Conservation (phyloP, 2,329 filamentous ascomycete genomes). For the Mariannaea sp. region DNA sequence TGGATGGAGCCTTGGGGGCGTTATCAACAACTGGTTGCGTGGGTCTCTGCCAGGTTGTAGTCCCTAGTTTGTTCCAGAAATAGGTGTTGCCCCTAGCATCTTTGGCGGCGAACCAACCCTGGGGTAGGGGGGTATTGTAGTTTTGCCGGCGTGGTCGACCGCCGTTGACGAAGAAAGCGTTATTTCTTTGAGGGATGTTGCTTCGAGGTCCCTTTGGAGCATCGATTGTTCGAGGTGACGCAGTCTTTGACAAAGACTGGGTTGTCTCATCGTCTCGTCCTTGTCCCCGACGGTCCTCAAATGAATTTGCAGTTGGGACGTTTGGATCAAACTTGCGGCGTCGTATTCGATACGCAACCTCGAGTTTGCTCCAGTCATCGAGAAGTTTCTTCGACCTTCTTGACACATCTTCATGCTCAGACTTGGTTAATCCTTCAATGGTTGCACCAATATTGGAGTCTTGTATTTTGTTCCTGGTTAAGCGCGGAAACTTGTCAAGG, state of each 20-base stretch:
- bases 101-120: constrained; percentile 83
- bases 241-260: constrained; percentile 47
- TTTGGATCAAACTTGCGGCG: constrained; percentile 83
- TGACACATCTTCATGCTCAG: constrained; percentile 75
- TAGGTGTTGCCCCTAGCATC: constrained; percentile 75
- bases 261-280: constrained; percentile 48
- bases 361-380: constrained; percentile 85
- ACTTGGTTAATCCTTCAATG: constrained; percentile 69
- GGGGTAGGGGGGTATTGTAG: constrained; percentile 65
- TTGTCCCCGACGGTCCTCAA: constrained; percentile 64
- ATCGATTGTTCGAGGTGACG: constrained; percentile 53
- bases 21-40: constrained; percentile 69
- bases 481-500: constrained; percentile 82
- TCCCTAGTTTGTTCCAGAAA: constrained; percentile 80
- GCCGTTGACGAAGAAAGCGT: constrained; percentile 54
- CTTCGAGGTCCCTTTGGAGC: constrained; percentile 64
- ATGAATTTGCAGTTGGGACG: constrained; percentile 59
- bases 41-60: constrained; percentile 82
- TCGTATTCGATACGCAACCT: constrained; percentile 90
- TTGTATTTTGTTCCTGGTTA: constrained; percentile 96
- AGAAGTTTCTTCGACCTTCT: constrained; percentile 73
- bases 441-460: constrained; percentile 93
- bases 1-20: constrained; percentile 67
- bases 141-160: constrained; percentile 60
- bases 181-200: constrained; percentile 60